phyloP scores from a whole-genome alignment of 768 basidiomycete species.

The Termitomyces sp. region DNA sequence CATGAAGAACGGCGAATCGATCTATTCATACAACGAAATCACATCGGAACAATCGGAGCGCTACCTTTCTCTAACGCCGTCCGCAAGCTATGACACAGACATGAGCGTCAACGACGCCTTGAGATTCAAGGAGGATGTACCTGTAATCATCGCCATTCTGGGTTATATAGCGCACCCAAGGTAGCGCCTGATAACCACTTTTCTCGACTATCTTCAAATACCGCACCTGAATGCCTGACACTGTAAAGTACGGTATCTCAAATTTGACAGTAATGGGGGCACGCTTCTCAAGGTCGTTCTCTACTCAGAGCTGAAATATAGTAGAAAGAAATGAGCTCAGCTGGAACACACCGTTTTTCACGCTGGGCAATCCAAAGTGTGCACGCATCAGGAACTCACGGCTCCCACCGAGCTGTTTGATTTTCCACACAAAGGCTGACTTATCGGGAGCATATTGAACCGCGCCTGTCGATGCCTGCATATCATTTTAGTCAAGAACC shows the following conservation, averaged over 20 bases:
- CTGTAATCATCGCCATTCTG: constrained; percentile 92
- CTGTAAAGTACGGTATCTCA: constrained; percentile 98
- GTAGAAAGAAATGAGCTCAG: neutral
- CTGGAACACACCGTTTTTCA: constrained; percentile 70
- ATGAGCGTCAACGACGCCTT: neutral
- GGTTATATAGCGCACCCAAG: constrained; percentile 94
- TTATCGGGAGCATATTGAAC: constrained; percentile 98
- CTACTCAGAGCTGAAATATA: constrained; percentile 19
- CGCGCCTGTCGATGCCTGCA: constrained; percentile 86
- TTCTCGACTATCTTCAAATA: constrained; percentile 99
- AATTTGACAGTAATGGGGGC: constrained; percentile 97
- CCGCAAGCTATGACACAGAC: constrained; percentile 42
- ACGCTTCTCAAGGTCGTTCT: constrained; percentile 80
- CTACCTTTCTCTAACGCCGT: constrained; percentile 74
- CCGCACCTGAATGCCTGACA: constrained; percentile 94
- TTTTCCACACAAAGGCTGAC: constrained; percentile 98
- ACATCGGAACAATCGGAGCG: constrained; percentile 57
- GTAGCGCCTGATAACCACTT: constrained; percentile 93
- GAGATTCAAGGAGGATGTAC: constrained; percentile 27
- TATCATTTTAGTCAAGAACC: neutral
- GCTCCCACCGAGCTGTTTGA: constrained; percentile 94
- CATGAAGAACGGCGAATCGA: neutral
- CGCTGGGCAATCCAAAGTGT: constrained; percentile 94
- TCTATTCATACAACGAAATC: constrained; percentile 11
- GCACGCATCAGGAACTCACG: constrained; percentile 98